These are phyloP conservation scores for Monilinia vaccinii-corymbosi DNA, from an alignment of 2,329 filamentous ascomycete species.

Conservation along the genomic window DNA sequence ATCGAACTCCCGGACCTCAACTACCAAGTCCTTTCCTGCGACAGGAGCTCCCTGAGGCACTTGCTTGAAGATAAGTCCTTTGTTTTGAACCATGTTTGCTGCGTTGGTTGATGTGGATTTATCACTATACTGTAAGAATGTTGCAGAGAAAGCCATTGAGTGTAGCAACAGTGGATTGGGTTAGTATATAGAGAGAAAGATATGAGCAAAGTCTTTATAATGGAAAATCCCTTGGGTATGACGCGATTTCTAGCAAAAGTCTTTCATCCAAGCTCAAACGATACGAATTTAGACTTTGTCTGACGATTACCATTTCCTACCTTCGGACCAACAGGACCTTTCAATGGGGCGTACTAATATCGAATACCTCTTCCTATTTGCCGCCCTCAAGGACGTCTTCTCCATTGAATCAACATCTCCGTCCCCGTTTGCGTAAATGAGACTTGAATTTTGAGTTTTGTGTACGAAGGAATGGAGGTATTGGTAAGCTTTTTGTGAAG, in stretches of 20 bases:
- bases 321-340: not conserved
- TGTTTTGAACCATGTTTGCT: slow-evolving; percentile 49
- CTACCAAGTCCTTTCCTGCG: slow-evolving; percentile 57
- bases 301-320: not conserved
- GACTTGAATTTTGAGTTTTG: not conserved
- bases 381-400: not conserved
- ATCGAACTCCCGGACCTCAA: slow-evolving; percentile 62
- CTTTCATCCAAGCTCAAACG: slow-evolving; percentile 1
- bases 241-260: not conserved
- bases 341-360: not conserved
- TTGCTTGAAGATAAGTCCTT: slow-evolving; percentile 64
- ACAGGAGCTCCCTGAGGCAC: slow-evolving; percentile 58
- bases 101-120: not conserved
- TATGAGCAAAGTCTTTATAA: not conserved
- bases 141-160: not conserved
- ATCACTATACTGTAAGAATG: not conserved
- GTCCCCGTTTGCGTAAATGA: not conserved
- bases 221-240: not conserved
- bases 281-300: not conserved
- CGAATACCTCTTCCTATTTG: not conserved
- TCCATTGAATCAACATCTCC: slow-evolving; percentile 2
- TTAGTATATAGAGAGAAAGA: not conserved
- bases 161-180: not conserved
- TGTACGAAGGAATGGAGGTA: no score
- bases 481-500: slow-evolving; percentile 4